A percentile compares a stretch with the other conserved stretches of the same genome.
phyloP scores from a whole-genome alignment of 352 stramenopile genomes.

The Aphanomyces stellatus region DNA sequence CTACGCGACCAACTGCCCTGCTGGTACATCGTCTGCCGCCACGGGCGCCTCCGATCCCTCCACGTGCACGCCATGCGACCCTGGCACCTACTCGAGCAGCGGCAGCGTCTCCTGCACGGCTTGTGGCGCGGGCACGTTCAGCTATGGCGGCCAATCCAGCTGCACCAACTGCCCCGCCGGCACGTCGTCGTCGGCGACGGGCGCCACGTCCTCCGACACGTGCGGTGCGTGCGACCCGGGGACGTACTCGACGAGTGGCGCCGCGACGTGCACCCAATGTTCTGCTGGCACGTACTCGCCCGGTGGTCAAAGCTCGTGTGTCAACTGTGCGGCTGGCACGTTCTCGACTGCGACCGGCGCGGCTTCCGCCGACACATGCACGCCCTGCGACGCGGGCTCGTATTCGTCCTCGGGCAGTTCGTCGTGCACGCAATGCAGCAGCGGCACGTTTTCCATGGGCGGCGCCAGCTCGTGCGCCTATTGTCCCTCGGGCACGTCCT shows the following conservation, averaged over 20 bases:
- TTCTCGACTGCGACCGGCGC: not conserved
- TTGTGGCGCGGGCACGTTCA: not conserved
- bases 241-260: not conserved
- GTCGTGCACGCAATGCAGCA: not conserved
- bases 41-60: not conserved
- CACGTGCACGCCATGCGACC: not conserved
- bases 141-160: not conserved
- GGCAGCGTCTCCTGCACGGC: not conserved
- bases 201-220: not conserved
- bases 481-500: not conserved
- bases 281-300: not conserved
- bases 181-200: not conserved
- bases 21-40: not conserved
- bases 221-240: not conserved
- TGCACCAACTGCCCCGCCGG: not conserved
- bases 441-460: not conserved
- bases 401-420: not conserved
- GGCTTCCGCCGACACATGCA: not conserved
- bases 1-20: not conserved
- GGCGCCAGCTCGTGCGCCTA: not conserved
- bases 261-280: not conserved
- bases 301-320: not conserved
- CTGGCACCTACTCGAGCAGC: not conserved
- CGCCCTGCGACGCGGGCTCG: not conserved
- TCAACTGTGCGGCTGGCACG: not conserved